Base-by-base conservation (phyloP, 106 monocot species). In the Platanthera guangdongensis region DNA sequence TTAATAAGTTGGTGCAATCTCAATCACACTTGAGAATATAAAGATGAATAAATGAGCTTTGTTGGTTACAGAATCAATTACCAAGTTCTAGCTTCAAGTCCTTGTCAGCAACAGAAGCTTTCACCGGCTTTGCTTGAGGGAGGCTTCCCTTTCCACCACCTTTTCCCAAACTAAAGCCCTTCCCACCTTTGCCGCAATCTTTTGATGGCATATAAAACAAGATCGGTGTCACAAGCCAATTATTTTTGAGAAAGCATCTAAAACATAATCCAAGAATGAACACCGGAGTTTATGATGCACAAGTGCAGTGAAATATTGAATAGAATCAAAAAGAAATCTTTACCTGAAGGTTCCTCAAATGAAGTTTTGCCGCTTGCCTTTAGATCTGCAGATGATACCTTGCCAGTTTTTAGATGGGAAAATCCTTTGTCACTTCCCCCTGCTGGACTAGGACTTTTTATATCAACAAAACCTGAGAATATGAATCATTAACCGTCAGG, bases 71-170 rank as follows among this genome's bases (percentile, higher is more conserved):
- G 14, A 78, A 57, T 7, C 16, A 78, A 82, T 80, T 57, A 92
- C 92, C 92, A 30, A 88, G 48, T 77, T 88, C 80, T 64, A 88
- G 85, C 70, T 84, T 91, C 72, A 84, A 28, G 13, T 88, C 91
- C n/a, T 79, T 80, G 47, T 86, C 88, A 12, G 71, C 57, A 13
- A 80, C 30, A 14, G 79, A 69, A 76, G 82, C 47, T n/a, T 76
- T 78, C 9, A 60, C 51, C 46, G 76, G 9, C 57, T 79, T 50
- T 71, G 84, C 47, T 47, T 69, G 78, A 25, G 81, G 81, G 13
- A 78, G 5, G 22, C 72, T 77, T 4, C 74, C 87, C 75, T 87
- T 87, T 77, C 84, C 88, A 7, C 80, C 85, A 79, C 52, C 77
- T 50, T 88, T 92, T 14, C 86, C 85, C 12, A 79, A 51, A 51